Evolutionary conservation across 257 asterid genomes (phyloP).

Genomic region (Solanum chiquidenum): DNA sequence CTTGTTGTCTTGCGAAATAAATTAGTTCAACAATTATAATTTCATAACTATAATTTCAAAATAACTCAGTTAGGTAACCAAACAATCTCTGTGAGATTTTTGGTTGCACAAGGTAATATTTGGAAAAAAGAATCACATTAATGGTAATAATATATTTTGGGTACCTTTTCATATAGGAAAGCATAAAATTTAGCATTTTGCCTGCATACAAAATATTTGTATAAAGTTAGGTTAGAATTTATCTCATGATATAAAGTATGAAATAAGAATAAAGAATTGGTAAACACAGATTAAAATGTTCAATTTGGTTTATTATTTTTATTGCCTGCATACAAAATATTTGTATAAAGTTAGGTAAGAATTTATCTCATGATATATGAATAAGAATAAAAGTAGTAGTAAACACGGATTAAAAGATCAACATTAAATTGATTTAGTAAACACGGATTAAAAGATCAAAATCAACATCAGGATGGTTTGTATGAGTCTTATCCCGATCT

Average conservation of each 20-base stretch:
- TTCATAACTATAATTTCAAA: no score
- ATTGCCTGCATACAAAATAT: background rate
- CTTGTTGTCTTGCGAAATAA: no score
- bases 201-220: background rate
- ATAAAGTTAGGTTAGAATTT: background rate
- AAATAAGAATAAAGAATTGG: background rate
- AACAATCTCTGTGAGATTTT: background rate
- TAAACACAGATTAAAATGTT: background rate
- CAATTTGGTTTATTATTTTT: background rate
- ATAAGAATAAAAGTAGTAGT: no score
- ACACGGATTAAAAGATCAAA: background rate
- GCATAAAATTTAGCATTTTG: background rate
- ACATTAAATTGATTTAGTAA: no score
- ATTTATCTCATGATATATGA: background rate
- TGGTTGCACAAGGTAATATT: background rate
- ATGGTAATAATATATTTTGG: background rate
- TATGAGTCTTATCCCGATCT: background rate
- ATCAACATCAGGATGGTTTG: background rate
- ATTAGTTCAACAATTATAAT: no score
- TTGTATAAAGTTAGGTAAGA: background rate
- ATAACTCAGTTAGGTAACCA: background rate
- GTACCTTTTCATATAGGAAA: background rate
- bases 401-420: background rate
- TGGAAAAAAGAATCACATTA: background rate
- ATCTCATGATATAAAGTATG: background rate